phyloP scores from a whole-genome alignment of 2,329 filamentous ascomycete genomes.

The Trichoderma koningiopsis region DNA sequence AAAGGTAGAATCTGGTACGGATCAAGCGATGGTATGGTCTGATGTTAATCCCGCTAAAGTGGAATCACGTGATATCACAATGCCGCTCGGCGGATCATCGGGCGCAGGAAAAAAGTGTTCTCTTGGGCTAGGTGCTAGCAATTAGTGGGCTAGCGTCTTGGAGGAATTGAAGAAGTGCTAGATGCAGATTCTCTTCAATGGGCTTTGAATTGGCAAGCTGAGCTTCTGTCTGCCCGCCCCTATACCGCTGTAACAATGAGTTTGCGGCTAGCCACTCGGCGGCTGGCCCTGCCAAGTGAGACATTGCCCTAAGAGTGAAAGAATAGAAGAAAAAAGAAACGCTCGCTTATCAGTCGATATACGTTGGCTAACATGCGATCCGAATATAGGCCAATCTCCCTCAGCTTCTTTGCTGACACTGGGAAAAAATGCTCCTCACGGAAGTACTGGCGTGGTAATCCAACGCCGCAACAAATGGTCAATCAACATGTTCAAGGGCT shows the following conservation, averaged over 20 bases:
- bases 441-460: slow-evolving; percentile 27
- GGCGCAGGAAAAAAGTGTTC: slow-evolving; percentile 20
- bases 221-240: slow-evolving; percentile 21
- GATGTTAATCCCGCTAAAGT: slow-evolving; percentile 42
- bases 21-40: slow-evolving; percentile 34
- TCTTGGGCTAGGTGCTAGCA: background rate
- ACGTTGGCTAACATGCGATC: slow-evolving; percentile 3
- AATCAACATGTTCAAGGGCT: slow-evolving; percentile 44
- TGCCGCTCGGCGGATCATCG: slow-evolving; percentile 28
- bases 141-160: background rate
- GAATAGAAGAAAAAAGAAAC: background rate
- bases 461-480: slow-evolving; percentile 49
- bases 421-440: background rate
- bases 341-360: background rate
- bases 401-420: slow-evolving; percentile 3
- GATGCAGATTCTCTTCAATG: slow-evolving; percentile 10
- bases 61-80: slow-evolving; percentile 28
- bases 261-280: slow-evolving; percentile 63
- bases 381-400: slow-evolving; percentile 10
- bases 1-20: slow-evolving; percentile 19
- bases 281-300: slow-evolving; percentile 62
- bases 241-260: slow-evolving; percentile 55
- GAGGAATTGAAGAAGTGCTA: slow-evolving; percentile 4
- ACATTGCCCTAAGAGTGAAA: slow-evolving; percentile 24
- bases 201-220: background rate